phyloP scores from a whole-genome alignment of 768 basidiomycete genomes.

The Gymnopilus dilepis region DNA sequence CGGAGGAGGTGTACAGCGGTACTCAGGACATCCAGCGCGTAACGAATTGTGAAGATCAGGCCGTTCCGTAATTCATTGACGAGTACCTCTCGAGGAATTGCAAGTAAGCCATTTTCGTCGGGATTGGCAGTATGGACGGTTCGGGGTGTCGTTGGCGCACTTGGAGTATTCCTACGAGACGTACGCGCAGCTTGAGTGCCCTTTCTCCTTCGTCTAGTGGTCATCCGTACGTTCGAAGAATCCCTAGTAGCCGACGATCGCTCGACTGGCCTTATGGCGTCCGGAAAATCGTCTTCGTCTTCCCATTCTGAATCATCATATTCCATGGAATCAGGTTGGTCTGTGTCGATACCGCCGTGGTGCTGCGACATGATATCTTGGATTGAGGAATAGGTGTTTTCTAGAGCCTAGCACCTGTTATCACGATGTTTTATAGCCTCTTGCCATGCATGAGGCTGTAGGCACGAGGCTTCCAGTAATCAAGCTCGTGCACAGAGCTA shows the following conservation, averaged over 20 bases:
- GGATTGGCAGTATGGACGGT: not conserved
- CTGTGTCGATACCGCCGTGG: not conserved
- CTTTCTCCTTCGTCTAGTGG: slow-evolving; percentile 37
- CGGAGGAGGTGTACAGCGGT: slow-evolving; percentile 56
- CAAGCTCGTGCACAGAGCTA: not conserved
- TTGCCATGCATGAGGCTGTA: not conserved
- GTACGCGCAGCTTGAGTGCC: not conserved
- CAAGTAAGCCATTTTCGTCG: slow-evolving; percentile 2
- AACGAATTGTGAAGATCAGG: slow-evolving; percentile 38
- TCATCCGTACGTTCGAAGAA: not conserved
- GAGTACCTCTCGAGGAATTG: slow-evolving; percentile 31
- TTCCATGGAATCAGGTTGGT: not conserved
- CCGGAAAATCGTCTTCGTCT: slow-evolving; percentile 4
- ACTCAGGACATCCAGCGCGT: slow-evolving; percentile 52
- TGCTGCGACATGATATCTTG: slow-evolving; percentile 12
- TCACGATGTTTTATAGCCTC: not conserved
- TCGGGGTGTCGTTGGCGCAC: slow-evolving; percentile 13
- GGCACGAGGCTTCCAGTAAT: not conserved
- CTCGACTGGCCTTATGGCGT: not conserved
- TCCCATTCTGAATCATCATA: slow-evolving; percentile 14
- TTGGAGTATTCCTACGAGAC: slow-evolving; percentile 10
- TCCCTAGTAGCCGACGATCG: not conserved
- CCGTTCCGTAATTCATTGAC: slow-evolving; percentile 36
- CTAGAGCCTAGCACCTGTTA: not conserved
- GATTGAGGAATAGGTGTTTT: not conserved